Conservation (phyloP, 75 land plant species). For the Sequoiadendron giganteum region DNA sequence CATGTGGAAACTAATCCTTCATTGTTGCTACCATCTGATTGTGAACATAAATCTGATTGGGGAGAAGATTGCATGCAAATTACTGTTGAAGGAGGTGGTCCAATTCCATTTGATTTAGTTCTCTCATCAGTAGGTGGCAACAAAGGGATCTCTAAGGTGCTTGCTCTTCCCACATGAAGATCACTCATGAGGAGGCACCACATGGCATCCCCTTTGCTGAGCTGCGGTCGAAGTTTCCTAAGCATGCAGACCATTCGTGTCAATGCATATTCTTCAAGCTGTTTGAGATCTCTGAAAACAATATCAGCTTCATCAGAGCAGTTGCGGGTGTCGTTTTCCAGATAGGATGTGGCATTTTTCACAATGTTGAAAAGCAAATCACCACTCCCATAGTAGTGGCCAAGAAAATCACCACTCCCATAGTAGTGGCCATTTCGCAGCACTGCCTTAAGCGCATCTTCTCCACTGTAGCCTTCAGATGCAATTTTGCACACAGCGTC, state of each 20-base stretch:
- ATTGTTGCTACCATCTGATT: neutral
- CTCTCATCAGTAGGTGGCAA: neutral
- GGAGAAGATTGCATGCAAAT: neutral
- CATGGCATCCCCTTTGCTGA: conserved; percentile 74
- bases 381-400: conserved; percentile 19
- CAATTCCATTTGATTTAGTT: neutral
- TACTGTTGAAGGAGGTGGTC: neutral
- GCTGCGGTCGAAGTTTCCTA: conserved; percentile 42
- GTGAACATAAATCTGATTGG: conserved; percentile 8
- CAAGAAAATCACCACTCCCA: conserved; percentile 28
- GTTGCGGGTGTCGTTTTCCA: conserved; percentile 17
- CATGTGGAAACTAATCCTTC: conserved; percentile 9
- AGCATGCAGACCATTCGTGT: conserved; percentile 65
- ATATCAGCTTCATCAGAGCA: conserved; percentile 21
- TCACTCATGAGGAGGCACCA: conserved; percentile 84
- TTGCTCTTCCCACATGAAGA: conserved; percentile 55
- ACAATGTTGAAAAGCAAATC: conserved; percentile 46
- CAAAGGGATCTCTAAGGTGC: conserved; percentile 44
- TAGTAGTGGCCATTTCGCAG: conserved; percentile 18
- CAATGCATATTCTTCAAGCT: conserved; percentile 58
- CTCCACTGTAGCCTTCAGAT: conserved; percentile 10
- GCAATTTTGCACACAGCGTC: conserved; percentile 20
- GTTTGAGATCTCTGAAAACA: conserved; percentile 54
- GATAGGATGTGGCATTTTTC: conserved; percentile 44
- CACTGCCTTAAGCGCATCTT: conserved; percentile 22